Base-by-base conservation (phyloP, 2,329 filamentous ascomycete species). In the Beauveria pseudobassiana region DNA sequence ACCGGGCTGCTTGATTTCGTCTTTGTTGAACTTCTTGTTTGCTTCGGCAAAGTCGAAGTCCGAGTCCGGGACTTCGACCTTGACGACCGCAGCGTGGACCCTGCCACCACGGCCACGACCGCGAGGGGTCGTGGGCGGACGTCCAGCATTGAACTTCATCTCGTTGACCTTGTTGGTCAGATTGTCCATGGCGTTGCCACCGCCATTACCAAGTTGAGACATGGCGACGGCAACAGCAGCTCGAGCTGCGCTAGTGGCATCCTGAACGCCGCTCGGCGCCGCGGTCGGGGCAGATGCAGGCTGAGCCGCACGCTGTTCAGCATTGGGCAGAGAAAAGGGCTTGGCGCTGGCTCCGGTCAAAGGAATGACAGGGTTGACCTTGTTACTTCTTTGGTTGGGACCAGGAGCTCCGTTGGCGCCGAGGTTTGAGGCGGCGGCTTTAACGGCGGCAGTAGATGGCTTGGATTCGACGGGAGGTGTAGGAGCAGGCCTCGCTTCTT, bases 41-140 rank as follows among this genome's bases (percentile, higher is more conserved):
- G 76, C 72, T 58, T 76, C 72, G 5, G 89, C 89, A 70, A 99
- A 99, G 71, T 99, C 93, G 69, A 93, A 99, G 71, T 98, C 95
- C 1, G 90, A 87, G 53, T 89, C 85, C 0, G 95, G 95, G 3
- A 99, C 90, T 59, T 96, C 93, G 38, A 98, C 86, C 76, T 91
- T 95, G 67, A 30, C 38, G 10, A 82, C 78, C 54, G 81, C 64
- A 42, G 65, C 65, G 26, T 73, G 74, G 42, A 80, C 77, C 16
- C 78, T 78, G 12, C 79, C 80, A 59, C 80, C 78, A 1, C 78
- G 78, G 10, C 74, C 76, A 62, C 80, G 78, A 26, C 77, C 78
- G 53, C 84, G 81, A 48, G 80, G 75, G 24, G 75, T 72, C n/a
- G 80, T 73, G 9, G 79, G 78, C 22, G 78, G 77, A 52, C 78